phyloP scores from a whole-genome alignment of 345 rosid species.

The Adansonia digitata region DNA sequence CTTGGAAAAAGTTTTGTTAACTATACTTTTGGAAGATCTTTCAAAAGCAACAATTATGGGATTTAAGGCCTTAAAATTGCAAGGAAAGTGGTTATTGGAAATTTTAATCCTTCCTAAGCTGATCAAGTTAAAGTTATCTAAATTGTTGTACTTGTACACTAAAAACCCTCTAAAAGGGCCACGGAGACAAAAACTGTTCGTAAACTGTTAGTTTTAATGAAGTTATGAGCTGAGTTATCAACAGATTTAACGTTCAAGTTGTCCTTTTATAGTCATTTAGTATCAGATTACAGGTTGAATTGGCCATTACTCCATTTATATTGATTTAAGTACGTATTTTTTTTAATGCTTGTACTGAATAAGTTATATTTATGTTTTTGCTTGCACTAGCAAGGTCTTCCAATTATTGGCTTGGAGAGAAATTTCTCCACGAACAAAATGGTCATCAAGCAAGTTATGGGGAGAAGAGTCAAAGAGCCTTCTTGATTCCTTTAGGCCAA shows the following conservation, averaged over 20 bases:
- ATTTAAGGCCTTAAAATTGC: background rate
- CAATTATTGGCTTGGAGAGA: constrained; percentile 58
- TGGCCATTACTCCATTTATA: background rate
- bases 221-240: background rate
- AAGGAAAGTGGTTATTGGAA: background rate
- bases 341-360: background rate
- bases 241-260: background rate
- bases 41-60: background rate
- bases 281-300: background rate
- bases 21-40: background rate
- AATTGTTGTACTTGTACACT: background rate
- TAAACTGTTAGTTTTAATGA: background rate
- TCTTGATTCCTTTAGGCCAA: constrained; percentile 23
- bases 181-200: background rate
- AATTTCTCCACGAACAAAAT: constrained; percentile 52
- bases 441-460: constrained; percentile 52
- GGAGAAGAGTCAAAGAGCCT: constrained; percentile 36
- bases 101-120: background rate
- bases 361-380: background rate
- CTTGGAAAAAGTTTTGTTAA: background rate
- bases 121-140: background rate
- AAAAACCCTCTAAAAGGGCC: background rate
- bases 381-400: constrained; percentile 48
- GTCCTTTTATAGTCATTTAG: background rate
- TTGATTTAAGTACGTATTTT: background rate